Evolutionary conservation across 441 rosid species (phyloP).

Genomic region (Oxalis stricta): DNA sequence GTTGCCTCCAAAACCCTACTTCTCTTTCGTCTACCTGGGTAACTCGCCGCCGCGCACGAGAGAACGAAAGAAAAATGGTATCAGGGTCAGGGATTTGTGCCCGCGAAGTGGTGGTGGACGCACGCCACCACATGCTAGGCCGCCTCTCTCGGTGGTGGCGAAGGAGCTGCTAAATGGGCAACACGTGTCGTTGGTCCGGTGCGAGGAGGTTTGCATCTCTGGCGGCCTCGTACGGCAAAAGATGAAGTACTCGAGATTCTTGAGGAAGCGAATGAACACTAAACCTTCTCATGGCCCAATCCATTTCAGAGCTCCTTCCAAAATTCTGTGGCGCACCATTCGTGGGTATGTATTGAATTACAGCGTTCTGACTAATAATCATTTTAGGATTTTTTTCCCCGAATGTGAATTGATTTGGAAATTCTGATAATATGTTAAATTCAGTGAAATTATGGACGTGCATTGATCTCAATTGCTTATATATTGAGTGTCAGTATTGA

Average conservation of each 20-base stretch:
- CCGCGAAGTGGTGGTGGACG: constrained; percentile 64
- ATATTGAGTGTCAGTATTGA: too few species aligned
- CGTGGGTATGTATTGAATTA: constrained; percentile 41
- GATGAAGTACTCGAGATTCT: constrained; percentile 84
- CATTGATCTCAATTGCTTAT: too few species aligned
- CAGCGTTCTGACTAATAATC: background rate
- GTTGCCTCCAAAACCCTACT: too few species aligned
- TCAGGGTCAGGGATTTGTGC: constrained; percentile 73
- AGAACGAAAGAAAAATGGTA: constrained; percentile 46
- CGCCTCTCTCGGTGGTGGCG: constrained; percentile 53
- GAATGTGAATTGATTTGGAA: too few species aligned
- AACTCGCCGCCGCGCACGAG: too few species aligned
- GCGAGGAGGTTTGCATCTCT: constrained; percentile 80
- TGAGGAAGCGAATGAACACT: constrained; percentile 88
- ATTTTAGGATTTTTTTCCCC: background rate
- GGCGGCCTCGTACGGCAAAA: constrained; percentile 85
- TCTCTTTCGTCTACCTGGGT: too few species aligned
- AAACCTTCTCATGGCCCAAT: constrained; percentile 93
- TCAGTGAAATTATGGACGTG: too few species aligned
- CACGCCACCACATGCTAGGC: constrained; percentile 71
- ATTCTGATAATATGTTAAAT: too few species aligned
- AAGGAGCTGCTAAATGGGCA: constrained; percentile 84
- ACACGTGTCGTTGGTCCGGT: constrained; percentile 62
- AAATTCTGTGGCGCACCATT: constrained; percentile 85
- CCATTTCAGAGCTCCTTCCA: constrained; percentile 81